Evolutionary conservation across 1,284 basidiomycete species (phyloP), one percentile per base, ranked within the genome.

Genomic region (Coniophora puteana): DNA sequence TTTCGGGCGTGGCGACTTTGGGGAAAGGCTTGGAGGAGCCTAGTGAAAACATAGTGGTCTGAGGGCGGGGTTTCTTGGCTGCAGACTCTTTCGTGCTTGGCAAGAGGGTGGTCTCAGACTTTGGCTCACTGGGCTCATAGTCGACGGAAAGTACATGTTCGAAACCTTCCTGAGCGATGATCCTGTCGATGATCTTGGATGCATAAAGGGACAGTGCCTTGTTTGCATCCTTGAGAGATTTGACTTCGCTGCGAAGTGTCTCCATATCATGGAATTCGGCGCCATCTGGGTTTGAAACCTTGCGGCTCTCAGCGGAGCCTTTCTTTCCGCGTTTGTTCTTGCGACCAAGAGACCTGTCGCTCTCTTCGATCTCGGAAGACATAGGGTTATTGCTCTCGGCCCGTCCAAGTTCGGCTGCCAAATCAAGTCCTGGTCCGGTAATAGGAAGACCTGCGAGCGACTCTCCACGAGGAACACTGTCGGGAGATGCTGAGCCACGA

Each of bases 161-260:
- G 64, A 92, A 95, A 22, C 92, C 93, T 63, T 94, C 92, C 58
- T 91, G 83, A 3, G 90, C 79, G 48, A 95, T 92, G 60, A 97
- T 95, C 40, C 93, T 81, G 68, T 97, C 92, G 53, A 97, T 86
- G 54, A 97, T 96, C 72, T 96, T 97, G 41, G 89, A 92, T 14
- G 93, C 92, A 59, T 97, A 97, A 17, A 97, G 68, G 13, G 89
- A 90, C 10, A 97, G 70, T 0, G 92, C 93, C 61, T 94, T 94
- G 73, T 96, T 96, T 34, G 91, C 90, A 60, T 97, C 94, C 59
- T 88, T 89, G 59, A 96, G 78, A 29, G 80, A 83, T 65, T 93
- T 93, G 55, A 95, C 82, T 63, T 96, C 93, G 16, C 66, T 75
- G 32, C 81, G 74, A 33, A 92, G 68, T 8, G 80, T 76, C 33